Evolutionary conservation across 768 basidiomycete genomes (phyloP).

Genomic region (Rickenella mellea): DNA sequence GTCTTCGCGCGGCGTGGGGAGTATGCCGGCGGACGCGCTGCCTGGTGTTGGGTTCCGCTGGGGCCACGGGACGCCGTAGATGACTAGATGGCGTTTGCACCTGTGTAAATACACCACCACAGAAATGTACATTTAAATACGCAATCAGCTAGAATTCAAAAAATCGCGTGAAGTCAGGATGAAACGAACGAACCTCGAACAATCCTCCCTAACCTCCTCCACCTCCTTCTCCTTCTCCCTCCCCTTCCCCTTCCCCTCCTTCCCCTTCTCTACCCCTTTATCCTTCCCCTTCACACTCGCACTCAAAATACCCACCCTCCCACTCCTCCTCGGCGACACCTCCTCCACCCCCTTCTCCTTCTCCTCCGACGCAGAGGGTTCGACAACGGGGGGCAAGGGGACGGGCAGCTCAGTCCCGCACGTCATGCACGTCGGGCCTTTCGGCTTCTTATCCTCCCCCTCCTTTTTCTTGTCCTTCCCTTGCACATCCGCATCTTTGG

Average conservation of each 20-base stretch:
- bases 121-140: neutral
- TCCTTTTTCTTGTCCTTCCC: neutral
- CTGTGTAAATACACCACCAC: constrained; percentile 24
- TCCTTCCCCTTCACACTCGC: no score
- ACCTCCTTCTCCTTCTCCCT: constrained; percentile 28
- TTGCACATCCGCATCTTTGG: no score
- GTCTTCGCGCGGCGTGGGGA: constrained; percentile 37
- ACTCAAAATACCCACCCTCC: constrained; percentile 32
- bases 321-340: constrained; percentile 25
- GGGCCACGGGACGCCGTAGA: constrained; percentile 68
- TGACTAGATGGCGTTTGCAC: constrained; percentile 73
- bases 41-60: constrained; percentile 38
- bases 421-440: constrained; percentile 9
- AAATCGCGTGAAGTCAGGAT: constrained; percentile 6
- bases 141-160: constrained; percentile 4
- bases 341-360: constrained; percentile 9
- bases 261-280: no score
- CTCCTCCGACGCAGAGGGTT: constrained; percentile 9
- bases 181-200: constrained; percentile 71
- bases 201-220: constrained; percentile 40
- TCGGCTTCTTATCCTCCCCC: neutral
- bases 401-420: constrained; percentile 1
- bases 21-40: constrained; percentile 28
- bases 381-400: constrained; percentile 6
- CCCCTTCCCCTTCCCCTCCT: constrained; percentile 2